Conservation (phyloP, 257 asterid genomes). For the Ilex aquifolium region DNA sequence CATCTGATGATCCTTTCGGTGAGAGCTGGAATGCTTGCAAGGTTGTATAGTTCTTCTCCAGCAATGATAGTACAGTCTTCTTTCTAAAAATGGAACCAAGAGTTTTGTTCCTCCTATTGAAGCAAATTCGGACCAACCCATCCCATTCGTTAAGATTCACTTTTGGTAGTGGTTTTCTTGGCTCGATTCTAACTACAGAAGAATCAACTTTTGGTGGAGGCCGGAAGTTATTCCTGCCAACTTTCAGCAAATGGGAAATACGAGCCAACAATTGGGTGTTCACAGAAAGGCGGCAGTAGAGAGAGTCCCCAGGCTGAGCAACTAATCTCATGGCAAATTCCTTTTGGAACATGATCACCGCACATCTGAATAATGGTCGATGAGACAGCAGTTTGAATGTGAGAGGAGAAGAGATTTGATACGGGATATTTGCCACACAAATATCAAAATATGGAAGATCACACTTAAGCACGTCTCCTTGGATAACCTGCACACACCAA, state of each 20-base stretch:
- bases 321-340: conserved; percentile 97
- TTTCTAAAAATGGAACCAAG: conserved; percentile 74
- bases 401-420: conserved; percentile 93
- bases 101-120: conserved; percentile 82
- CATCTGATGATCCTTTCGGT: conserved; percentile 39
- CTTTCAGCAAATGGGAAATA: conserved; percentile 79
- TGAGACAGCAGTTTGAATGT: conserved; percentile 82
- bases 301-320: conserved; percentile 89
- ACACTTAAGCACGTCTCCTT: conserved; percentile 89
- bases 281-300: conserved; percentile 91
- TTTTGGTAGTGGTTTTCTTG: conserved; percentile 70
- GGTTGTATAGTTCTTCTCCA: conserved; percentile 86
- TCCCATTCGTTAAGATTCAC: conserved; percentile 97
- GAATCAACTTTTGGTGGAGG: conserved; percentile 99
- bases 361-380: conserved; percentile 87
- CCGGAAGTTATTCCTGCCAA: conserved; percentile 88
- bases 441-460: conserved; percentile 94
- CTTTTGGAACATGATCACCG: conserved; percentile 90
- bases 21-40: conserved; percentile 67
- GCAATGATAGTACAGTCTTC: conserved; percentile 54
- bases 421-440: conserved; percentile 93
- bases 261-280: conserved; percentile 81
- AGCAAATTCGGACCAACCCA: conserved; percentile 89
- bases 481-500: conserved; percentile 54
- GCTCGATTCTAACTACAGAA: conserved; percentile 90